A percentile compares a stretch with the other conserved stretches of the same genome.
Evolutionary conservation across 176 grass and related monocot species (phyloP).

Genomic region (Aechmea fasciata): DNA sequence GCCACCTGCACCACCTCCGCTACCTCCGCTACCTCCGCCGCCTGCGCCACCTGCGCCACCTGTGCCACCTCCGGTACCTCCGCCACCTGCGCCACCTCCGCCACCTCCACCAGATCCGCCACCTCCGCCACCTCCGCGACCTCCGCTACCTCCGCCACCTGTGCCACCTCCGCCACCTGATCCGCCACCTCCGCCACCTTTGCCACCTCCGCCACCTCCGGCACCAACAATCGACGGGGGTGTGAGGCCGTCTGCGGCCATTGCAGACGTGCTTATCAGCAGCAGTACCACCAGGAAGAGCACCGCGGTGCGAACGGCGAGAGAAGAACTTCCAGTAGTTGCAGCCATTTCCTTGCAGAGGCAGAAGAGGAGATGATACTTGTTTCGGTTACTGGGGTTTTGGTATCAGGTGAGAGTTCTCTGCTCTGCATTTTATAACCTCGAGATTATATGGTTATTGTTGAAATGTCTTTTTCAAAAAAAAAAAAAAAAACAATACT

Average conservation of each 20-base stretch:
- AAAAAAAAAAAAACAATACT: too few species aligned
- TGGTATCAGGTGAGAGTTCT: too few species aligned
- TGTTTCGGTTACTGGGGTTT: not conserved
- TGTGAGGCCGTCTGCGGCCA: not conserved
- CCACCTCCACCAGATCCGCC: constrained; percentile 7
- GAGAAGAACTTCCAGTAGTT: not conserved
- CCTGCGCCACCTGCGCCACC: too few species aligned
- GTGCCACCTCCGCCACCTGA: constrained; percentile 8
- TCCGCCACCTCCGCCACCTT: constrained; percentile 16
- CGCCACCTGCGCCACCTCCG: constrained; percentile 8
- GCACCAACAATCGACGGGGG: constrained; percentile 11
- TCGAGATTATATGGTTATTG: too few species aligned
- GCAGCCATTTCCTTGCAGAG: not conserved
- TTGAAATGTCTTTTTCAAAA: too few species aligned
- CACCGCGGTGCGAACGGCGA: not conserved
- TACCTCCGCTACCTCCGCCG: too few species aligned
- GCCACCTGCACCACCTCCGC: not conserved
- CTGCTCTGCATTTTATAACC: too few species aligned
- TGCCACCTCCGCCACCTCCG: constrained; percentile 11
- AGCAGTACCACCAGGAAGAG: not conserved
- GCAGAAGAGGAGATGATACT: not conserved
- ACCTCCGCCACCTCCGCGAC: constrained; percentile 20
- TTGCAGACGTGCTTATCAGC: not conserved
- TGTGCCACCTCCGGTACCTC: constrained; percentile 11
- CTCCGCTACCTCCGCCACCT: constrained; percentile 14